phyloP scores from a whole-genome alignment of 148 eudicot genomes.

The Selenicereus undatus region DNA sequence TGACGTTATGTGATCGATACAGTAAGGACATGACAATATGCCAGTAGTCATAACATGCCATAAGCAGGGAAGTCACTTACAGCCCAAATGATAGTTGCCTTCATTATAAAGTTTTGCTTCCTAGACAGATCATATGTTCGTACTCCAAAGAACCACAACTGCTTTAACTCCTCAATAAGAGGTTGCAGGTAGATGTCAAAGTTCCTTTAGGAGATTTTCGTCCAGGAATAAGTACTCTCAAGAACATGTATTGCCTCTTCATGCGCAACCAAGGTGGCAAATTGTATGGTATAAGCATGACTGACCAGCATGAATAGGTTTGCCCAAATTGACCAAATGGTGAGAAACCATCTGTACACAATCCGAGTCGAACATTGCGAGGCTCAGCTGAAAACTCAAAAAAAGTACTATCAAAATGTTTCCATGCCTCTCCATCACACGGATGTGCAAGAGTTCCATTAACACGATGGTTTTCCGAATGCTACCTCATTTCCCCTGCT shows the following conservation, averaged over 20 bases:
- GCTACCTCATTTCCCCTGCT: constrained; percentile 11
- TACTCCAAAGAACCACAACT: background rate
- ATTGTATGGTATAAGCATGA: too few relatives aligned
- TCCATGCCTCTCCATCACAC: constrained; percentile 1
- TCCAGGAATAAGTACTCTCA: background rate
- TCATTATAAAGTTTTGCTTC: background rate
- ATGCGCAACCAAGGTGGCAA: background rate
- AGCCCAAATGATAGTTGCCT: background rate
- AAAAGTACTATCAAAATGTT: background rate
- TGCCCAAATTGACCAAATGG: too few relatives aligned
- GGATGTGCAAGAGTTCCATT: constrained; percentile 7
- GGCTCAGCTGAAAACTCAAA: background rate
- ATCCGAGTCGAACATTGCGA: background rate
- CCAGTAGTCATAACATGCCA: background rate
- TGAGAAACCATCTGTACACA: background rate
- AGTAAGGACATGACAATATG: background rate
- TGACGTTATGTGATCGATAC: background rate
- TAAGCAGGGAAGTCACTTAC: background rate
- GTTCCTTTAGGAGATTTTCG: background rate
- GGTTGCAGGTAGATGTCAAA: too few relatives aligned
- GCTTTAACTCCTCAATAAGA: too few relatives aligned
- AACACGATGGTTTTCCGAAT: background rate
- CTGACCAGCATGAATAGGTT: too few relatives aligned
- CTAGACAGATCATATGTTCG: background rate
- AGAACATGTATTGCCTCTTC: background rate